Conservation (phyloP, 2,329 filamentous ascomycete genomes). For the Cryoendolithus antarcticus region DNA sequence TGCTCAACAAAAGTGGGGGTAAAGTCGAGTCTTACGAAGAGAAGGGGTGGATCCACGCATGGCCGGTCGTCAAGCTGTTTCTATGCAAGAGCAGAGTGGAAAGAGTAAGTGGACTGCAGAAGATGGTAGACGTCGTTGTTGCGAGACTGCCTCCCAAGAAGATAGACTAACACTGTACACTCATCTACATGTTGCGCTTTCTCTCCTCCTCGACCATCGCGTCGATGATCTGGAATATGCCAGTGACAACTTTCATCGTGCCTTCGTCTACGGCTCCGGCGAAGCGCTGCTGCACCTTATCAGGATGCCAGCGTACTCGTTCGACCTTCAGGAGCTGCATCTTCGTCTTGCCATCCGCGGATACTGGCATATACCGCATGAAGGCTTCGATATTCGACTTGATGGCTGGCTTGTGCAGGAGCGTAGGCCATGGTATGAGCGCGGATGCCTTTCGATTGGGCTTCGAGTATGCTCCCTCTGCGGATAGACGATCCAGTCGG, state of each 20-base stretch:
- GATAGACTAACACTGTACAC: no score
- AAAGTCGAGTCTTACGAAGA: constrained; percentile 49
- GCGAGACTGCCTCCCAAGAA: constrained; percentile 10
- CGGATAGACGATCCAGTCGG: neutral
- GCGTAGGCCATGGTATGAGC: constrained; percentile 60
- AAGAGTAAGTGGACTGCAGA: constrained; percentile 34
- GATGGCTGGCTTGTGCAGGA: constrained; percentile 45
- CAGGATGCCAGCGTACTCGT: constrained; percentile 89
- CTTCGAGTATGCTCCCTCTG: constrained; percentile 5
- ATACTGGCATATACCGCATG: constrained; percentile 43
- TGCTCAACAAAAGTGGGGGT: constrained; percentile 42
- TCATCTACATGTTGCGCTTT: constrained; percentile 5
- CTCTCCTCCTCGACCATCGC: constrained; percentile 34
- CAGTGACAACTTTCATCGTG: constrained; percentile 69
- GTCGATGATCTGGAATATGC: constrained; percentile 85
- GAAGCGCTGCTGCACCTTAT: constrained; percentile 88
- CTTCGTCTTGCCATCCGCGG: constrained; percentile 15
- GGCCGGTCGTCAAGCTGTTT: constrained; percentile 60
- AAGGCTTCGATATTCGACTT: constrained; percentile 56
- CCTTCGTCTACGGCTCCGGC: constrained; percentile 58
- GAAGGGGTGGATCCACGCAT: constrained; percentile 61
- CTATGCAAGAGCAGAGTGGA: constrained; percentile 36
- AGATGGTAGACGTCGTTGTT: constrained; percentile 29
- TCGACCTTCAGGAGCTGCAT: constrained; percentile 60
- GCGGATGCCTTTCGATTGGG: constrained; percentile 14